Evolutionary conservation across 441 rosid species (phyloP).

Genomic region (Adansonia rubrostipa): DNA sequence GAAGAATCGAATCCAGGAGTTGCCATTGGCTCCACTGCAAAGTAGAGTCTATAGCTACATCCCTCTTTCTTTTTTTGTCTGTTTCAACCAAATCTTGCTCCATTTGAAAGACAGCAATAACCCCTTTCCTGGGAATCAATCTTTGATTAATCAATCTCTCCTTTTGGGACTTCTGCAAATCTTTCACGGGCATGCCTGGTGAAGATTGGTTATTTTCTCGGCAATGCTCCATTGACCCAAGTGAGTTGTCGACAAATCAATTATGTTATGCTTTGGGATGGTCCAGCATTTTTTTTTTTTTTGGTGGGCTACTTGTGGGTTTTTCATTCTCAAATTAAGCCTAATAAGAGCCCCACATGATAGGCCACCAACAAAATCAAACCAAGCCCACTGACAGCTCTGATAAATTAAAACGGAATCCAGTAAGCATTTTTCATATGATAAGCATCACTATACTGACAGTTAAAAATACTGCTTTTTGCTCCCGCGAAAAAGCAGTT

Average conservation of each 20-base stretch:
- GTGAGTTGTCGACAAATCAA: neutral
- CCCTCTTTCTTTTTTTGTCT: conserved; percentile 28
- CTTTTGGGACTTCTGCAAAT: neutral
- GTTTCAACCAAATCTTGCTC: conserved; percentile 37
- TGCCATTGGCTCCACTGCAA: conserved; percentile 95
- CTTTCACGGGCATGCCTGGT: neutral
- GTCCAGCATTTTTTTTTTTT: neutral
- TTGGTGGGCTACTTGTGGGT: neutral
- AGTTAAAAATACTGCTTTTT: conserved; percentile 46
- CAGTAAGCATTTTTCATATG: neutral
- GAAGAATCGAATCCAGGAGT: conserved; percentile 83
- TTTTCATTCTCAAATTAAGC: neutral
- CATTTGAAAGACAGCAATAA: conserved; percentile 35
- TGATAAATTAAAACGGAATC: conserved; percentile 24
- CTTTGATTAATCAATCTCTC: neutral
- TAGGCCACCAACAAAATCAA: neutral
- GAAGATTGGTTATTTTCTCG: neutral
- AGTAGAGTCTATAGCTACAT: conserved; percentile 26
- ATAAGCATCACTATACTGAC: conserved; percentile 40
- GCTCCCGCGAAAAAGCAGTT: conserved; percentile 65
- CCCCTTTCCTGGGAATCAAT: neutral
- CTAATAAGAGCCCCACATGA: neutral
- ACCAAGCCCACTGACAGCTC: conserved; percentile 33
- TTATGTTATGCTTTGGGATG: neutral
- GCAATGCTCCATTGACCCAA: neutral